These are phyloP conservation scores for Kwoniella europaea DNA, from an alignment of 768 basidiomycete genomes.

Conservation along the genomic window DNA sequence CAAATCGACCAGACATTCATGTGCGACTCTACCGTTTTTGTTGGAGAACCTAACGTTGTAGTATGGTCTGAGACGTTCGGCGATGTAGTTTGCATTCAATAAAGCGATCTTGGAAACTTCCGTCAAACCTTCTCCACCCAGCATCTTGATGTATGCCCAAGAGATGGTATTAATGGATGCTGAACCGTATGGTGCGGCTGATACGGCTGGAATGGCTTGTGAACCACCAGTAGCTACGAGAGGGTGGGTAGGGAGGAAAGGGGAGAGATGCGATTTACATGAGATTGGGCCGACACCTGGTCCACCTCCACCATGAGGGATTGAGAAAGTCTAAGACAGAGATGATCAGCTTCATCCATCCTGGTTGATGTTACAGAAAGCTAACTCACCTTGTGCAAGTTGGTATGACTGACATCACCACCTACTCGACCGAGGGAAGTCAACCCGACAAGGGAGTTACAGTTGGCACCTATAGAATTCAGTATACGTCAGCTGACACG, in stretches of 20 bases:
- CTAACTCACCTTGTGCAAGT: conserved; percentile 71
- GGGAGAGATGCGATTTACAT: conserved; percentile 86
- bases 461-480: conserved; percentile 70
- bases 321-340: conserved; percentile 73
- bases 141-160: conserved; percentile 99
- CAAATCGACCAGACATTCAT: conserved; percentile 92
- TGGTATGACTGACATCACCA: conserved; percentile 97
- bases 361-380: no score
- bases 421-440: conserved; percentile 89
- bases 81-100: conserved; percentile 97
- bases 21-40: conserved; percentile 86
- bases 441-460: conserved; percentile 90
- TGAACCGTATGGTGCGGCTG: conserved; percentile 91
- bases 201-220: conserved; percentile 82
- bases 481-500: background rate
- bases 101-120: conserved; percentile 85
- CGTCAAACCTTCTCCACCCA: conserved; percentile 88
- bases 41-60: conserved; percentile 91
- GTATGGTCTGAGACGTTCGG: conserved; percentile 77
- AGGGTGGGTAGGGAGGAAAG: conserved; percentile 92
- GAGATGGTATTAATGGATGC: conserved; percentile 94
- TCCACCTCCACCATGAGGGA: conserved; percentile 97
- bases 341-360: background rate
- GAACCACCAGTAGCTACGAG: conserved; percentile 68
- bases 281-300: conserved; percentile 97